Base-by-base conservation (phyloP, 176 grass and related monocot species). In the Aegilops sharonensis region DNA sequence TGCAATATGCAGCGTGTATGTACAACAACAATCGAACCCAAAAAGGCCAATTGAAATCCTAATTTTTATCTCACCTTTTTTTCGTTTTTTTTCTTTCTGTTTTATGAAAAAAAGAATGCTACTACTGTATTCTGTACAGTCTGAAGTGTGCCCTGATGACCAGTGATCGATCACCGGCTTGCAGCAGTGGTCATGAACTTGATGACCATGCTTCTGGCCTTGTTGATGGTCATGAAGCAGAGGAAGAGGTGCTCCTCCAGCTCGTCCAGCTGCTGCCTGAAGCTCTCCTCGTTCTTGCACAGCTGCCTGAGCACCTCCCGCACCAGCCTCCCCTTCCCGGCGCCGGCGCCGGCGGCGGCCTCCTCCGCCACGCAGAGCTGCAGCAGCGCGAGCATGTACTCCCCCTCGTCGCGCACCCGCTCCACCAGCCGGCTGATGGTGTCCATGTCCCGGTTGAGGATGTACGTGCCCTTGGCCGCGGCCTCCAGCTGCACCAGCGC, bases 201-300 rank as follows among this genome's bases (percentile, higher is more conserved):
- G 89, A 92, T 91, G 34, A 96, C 90, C 89, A 96, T 89, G 84
- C 88, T 92, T 25, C 97, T 96, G 17, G 94, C 89, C 87, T 92
- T 99, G 87, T 96, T 94, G 84, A 93, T 96, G 72, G 94, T 94
- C 94, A 99, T 91, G 81, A 96, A 95, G 89, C 94, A 99, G 64
- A 99, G 86, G 85, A 88, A 99, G n/a, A 99, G 82, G 76, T 99
- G 97, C 77, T 99, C 92, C 89, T 99, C 97, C 50, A 96, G 91
- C 66, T 95, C 97, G 70, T 98, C 94, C 90, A 98, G 89, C 87
- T 96, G 92, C 78, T 90, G 94, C 82, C 88, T 91, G 63, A 96
- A 99, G 88, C 78, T 92, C 47, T 84, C 82, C 68, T 94, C 88
- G 75, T 92, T 94, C 88, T 91, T 96, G 87, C 85, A 87, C 14